A percentile compares a stretch with the other conserved stretches of the same genome.
Evolutionary conservation across 352 stramenopile species (phyloP).

Genomic region (Phytopythium ostracodes): DNA sequence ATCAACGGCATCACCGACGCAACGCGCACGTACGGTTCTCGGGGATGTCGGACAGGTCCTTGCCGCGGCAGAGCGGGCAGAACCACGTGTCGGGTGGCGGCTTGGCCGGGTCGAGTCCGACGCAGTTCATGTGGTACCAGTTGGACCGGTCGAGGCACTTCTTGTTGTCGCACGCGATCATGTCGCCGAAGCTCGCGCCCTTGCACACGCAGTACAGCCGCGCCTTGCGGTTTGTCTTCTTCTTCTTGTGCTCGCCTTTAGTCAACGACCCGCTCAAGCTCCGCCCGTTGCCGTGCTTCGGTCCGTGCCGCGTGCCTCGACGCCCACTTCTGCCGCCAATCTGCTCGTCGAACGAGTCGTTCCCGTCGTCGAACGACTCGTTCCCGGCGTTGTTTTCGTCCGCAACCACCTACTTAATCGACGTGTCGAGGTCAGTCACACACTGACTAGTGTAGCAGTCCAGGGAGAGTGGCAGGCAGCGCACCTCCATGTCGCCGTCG

Average conservation of each 20-base stretch:
- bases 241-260: slow-evolving; percentile 26
- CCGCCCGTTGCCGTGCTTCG: not conserved
- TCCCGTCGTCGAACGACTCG: slow-evolving; percentile 13
- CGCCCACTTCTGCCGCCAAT: not conserved
- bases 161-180: slow-evolving; percentile 85
- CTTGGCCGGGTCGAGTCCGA: slow-evolving; percentile 43
- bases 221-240: slow-evolving; percentile 66
- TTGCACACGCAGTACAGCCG: slow-evolving; percentile 77
- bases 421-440: not conserved
- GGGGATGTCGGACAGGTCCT: slow-evolving; percentile 46
- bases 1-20: not conserved
- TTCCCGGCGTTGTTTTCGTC: slow-evolving; percentile 5
- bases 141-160: slow-evolving; percentile 75
- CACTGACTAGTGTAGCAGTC: not conserved
- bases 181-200: slow-evolving; percentile 65
- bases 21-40: slow-evolving; percentile 55
- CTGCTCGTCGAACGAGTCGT: slow-evolving; percentile 13
- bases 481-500: not conserved
- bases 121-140: slow-evolving; percentile 81
- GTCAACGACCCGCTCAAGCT: not conserved
- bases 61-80: slow-evolving; percentile 56
- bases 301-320: not conserved
- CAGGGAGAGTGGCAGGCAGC: not conserved
- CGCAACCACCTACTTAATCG: not conserved
- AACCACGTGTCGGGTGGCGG: slow-evolving; percentile 73